These are phyloP conservation scores for Phoenix roebelenii DNA, from an alignment of 176 grass and related monocot genomes.

Conservation along the genomic window DNA sequence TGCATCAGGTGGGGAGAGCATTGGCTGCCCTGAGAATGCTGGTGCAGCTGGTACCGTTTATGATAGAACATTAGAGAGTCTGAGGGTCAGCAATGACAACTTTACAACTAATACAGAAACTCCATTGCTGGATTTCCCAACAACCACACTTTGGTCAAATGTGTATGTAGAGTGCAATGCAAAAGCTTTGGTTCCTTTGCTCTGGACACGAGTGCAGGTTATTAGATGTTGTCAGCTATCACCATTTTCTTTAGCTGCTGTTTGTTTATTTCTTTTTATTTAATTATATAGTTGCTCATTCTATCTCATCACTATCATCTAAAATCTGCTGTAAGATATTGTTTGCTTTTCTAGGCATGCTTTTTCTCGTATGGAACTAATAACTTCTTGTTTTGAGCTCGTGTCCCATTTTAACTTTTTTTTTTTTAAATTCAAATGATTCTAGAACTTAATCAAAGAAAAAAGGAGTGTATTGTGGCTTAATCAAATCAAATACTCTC, in stretches of 20 bases:
- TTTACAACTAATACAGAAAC: conserved; percentile 85
- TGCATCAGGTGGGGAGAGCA: conserved; percentile 68
- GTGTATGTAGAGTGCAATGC: conserved; percentile 83
- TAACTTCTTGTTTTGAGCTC: too few species aligned
- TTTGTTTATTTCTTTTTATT: not conserved
- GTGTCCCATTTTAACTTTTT: too few species aligned
- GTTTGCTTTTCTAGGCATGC: too few species aligned
- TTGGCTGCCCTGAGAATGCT: conserved; percentile 80
- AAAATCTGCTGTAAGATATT: too few species aligned
- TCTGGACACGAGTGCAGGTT: conserved; percentile 99
- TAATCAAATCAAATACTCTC: too few species aligned
- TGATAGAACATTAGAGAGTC: conserved; percentile 74
- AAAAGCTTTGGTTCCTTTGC: conserved; percentile 82
- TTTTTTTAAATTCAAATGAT: too few species aligned
- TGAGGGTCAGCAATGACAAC: conserved; percentile 96
- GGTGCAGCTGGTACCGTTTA: conserved; percentile 91
- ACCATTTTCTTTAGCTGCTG: not conserved
- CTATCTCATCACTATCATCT: too few species aligned
- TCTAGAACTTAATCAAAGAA: too few species aligned
- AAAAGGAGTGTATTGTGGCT: too few species aligned
- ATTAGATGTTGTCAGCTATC: conserved; percentile 8
- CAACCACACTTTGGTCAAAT: conserved; percentile 78
- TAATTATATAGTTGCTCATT: not conserved
- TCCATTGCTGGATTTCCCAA: conserved; percentile 87
- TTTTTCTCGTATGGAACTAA: too few species aligned